Conservation (phyloP, 2,329 filamentous ascomycete species). For the Colletotrichum magnum region DNA sequence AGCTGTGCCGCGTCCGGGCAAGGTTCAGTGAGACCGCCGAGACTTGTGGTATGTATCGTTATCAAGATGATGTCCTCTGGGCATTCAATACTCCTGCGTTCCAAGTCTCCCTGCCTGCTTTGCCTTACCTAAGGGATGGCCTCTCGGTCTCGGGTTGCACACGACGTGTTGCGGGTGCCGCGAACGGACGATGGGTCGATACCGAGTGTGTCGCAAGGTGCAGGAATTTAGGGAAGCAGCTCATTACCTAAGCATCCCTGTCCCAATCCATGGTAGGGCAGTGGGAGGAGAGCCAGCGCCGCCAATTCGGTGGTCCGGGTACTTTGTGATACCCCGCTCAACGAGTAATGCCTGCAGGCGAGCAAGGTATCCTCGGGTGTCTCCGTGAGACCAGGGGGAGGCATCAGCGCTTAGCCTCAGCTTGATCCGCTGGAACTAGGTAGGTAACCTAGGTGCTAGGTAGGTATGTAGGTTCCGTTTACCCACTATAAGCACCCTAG, state of each 20-base stretch:
- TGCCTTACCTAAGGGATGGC: background rate
- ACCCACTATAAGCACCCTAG: background rate
- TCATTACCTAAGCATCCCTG: no score
- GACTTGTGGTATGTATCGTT: background rate
- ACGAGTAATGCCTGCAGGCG: no score
- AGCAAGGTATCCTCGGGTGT: no score
- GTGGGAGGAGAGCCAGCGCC: no score
- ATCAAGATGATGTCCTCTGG: background rate
- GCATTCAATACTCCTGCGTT: background rate
- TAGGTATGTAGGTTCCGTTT: background rate
- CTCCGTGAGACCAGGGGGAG: no score
- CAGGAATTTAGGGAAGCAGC: background rate
- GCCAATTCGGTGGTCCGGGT: no score
- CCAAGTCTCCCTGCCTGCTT: background rate
- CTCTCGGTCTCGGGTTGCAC: background rate
- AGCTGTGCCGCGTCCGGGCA: slow-evolving; percentile 2
- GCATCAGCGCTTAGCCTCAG: no score
- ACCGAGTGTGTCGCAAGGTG: slow-evolving; percentile 29
- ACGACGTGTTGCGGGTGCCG: background rate
- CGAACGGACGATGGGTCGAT: slow-evolving; percentile 36
- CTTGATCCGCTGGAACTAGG: no score
- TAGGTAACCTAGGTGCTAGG: no score
- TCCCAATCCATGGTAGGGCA: no score
- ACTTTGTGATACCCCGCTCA: no score
- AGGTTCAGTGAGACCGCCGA: slow-evolving; percentile 20